Conservation (phyloP, 1,139 yeast genomes). For the Debaryomycetaceae sp. region DNA sequence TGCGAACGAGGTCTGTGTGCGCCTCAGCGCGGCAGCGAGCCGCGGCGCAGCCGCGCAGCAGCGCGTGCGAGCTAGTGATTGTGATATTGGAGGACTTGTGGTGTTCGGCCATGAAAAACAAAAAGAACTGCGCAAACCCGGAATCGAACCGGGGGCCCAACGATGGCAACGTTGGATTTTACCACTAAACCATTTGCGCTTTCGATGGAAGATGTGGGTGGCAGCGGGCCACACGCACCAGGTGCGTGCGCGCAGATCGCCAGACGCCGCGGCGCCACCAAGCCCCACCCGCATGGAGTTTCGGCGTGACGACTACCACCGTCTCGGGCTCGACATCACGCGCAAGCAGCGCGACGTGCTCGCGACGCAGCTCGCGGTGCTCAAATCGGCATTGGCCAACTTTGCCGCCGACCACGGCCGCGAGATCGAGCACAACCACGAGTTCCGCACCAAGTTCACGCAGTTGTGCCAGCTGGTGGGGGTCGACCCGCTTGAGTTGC, state of each 20-base stretch:
- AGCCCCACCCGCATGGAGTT: constrained; percentile 7
- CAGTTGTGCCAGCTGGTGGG: constrained; percentile 76
- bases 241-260: no score
- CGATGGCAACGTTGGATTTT: constrained; percentile 10
- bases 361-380: constrained; percentile 55
- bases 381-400: constrained; percentile 55
- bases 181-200: constrained; percentile 10
- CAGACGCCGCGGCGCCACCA: constrained; percentile 1
- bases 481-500: constrained; percentile 69
- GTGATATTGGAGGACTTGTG: no score
- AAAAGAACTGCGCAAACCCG: constrained; percentile 9
- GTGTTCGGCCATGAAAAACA: no score
- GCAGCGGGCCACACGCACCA: no score
- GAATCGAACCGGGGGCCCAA: constrained; percentile 10
- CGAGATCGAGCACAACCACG: constrained; percentile 60
- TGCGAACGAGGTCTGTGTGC: constrained; percentile 1
- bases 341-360: constrained; percentile 48
- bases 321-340: constrained; percentile 21
- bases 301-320: constrained; percentile 23
- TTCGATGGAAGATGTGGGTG: background rate
- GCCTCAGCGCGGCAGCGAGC: background rate
- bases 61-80: no score
- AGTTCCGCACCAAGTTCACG: constrained; percentile 66
- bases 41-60: no score
- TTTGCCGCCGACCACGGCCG: constrained; percentile 61